Evolutionary conservation across 306 rosid species (phyloP).

Genomic region (Begonia masoniana): DNA sequence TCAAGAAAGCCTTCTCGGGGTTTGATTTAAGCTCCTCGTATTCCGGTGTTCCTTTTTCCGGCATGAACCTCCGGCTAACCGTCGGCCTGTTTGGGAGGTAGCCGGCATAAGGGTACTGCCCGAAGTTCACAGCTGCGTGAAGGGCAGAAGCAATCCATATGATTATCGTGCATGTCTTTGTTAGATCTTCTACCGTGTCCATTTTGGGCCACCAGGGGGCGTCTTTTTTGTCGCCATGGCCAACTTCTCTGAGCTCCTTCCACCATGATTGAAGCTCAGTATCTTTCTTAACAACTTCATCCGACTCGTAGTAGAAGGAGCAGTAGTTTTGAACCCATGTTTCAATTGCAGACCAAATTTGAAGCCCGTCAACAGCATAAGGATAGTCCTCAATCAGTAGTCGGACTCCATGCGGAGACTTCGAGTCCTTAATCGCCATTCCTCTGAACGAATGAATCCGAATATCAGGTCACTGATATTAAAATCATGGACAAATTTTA

Average conservation of each 20-base stretch:
- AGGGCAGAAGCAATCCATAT: slow-evolving; percentile 64
- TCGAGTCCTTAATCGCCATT: slow-evolving; percentile 48
- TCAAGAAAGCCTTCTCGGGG: slow-evolving; percentile 50
- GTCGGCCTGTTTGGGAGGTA: slow-evolving; percentile 50
- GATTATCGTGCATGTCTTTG: slow-evolving; percentile 42
- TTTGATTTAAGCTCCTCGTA: slow-evolving; percentile 36
- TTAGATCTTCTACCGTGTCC: slow-evolving; percentile 35
- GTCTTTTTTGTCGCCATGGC: slow-evolving; percentile 56
- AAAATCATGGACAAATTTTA: neutral
- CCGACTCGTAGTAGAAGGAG: slow-evolving; percentile 35
- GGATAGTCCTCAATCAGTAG: slow-evolving; percentile 68
- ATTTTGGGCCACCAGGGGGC: slow-evolving; percentile 76
- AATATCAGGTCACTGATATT: neutral
- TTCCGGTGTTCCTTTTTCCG: slow-evolving; percentile 33
- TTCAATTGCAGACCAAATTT: slow-evolving; percentile 52
- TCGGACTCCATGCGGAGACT: slow-evolving; percentile 36
- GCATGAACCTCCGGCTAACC: slow-evolving; percentile 33
- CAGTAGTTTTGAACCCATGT: slow-evolving; percentile 57
- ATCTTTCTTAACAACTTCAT: slow-evolving; percentile 25
- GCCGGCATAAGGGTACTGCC: slow-evolving; percentile 71
- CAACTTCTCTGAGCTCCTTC: slow-evolving; percentile 55
- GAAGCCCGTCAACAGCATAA: slow-evolving; percentile 72
- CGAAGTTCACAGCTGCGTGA: slow-evolving; percentile 74
- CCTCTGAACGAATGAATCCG: slow-evolving; percentile 34
- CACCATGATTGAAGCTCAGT: slow-evolving; percentile 60